Base-by-base conservation (phyloP, 176 grass and related monocot species). In the Oryza rufipogon region DNA sequence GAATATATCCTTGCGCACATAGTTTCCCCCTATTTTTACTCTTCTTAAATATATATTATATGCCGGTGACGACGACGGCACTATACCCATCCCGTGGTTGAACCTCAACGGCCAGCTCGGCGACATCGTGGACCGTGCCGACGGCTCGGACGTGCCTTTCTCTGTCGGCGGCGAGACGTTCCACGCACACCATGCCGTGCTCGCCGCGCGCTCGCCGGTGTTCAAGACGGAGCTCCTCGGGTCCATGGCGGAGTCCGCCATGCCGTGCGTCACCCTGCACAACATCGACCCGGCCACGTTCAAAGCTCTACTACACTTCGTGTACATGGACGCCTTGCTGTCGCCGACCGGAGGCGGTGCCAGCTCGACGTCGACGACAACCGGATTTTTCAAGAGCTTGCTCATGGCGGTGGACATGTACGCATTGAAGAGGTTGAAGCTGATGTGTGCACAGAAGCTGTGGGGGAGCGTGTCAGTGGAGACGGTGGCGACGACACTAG, bases 401-500 rank as follows among this genome's bases (percentile, higher is more conserved):
- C 61, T 91, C 5, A 80, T 79, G 3, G 87, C 84, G 22, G 91
- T 85, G 0, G 91, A 93, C 41, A 74, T 78, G 11, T 93, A 93
- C 11, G 77, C 38, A 1, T 0, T 93, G 64, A 82, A 93, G 7
- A 30, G 91, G 14, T 45, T 92, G 36, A 89, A 86, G 75, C 44
- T 90, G 12, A 71, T 93, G 10, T 93, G 91, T 23, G 88, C 85
- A 8, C 70, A 44, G 1, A 89, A 68, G 52, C 7, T 91, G 13
- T 82, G 70, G 64, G 74, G 71, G 4, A 28, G 39, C 12, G 56
- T 94, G 10, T 75, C 75, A 5, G 56, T 74, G 25, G 80, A 94
- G 44, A 83, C 41, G 0, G 86, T 91, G 11, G 76, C 78, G 2
- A 41, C 9, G 0, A 58, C 71, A 17, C 4, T 94, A 1, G 80